These are phyloP conservation scores for Sergeia podlipaevii DNA, from an alignment of 208 protist genomes.

Conservation along the genomic window DNA sequence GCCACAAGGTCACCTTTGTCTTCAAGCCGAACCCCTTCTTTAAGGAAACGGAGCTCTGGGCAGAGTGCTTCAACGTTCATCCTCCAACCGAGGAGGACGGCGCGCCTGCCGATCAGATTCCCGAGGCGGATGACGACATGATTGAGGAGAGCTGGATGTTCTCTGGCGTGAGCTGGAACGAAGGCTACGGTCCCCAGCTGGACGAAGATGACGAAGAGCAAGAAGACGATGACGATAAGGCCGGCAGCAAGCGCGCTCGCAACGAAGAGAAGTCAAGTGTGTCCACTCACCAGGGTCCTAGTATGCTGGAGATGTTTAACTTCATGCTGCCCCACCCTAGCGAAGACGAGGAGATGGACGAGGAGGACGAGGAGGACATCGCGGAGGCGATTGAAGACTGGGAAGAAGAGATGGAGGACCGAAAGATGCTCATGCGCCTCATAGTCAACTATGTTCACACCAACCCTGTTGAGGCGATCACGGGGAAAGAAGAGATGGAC, in stretches of 20 bases:
- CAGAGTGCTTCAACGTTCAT: conserved; percentile 16
- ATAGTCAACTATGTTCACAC: conserved; percentile 31
- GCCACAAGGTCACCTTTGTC: conserved; percentile 34
- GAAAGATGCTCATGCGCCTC: conserved; percentile 44
- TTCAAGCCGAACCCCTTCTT: conserved; percentile 77
- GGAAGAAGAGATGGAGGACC: conserved; percentile 74
- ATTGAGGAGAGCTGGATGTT: conserved; percentile 41
- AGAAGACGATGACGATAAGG: conserved; percentile 20
- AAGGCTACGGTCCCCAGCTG: conserved; percentile 40
- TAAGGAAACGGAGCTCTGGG: conserved; percentile 71
- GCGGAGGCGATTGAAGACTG: conserved; percentile 55
- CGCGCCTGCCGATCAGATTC: background rate
- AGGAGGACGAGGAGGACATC: conserved; percentile 38
- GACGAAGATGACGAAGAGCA: conserved; percentile 25
- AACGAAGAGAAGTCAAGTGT: background rate
- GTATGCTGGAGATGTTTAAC: conserved; percentile 73
- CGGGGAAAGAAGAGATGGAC: conserved; percentile 17
- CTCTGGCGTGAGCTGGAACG: conserved; percentile 78
- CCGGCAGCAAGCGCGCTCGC: conserved; percentile 18
- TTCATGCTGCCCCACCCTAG: conserved; percentile 65
- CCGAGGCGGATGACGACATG: conserved; percentile 1
- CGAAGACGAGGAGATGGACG: conserved; percentile 47
- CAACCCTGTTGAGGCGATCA: conserved; percentile 19
- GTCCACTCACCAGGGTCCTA: conserved; percentile 30
- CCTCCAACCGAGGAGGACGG: conserved; percentile 11